Percentiles rank a stretch among this genome's conserved stretches.
phyloP scores from a whole-genome alignment of 768 basidiomycete species.

The Leccinum subgranulosum region DNA sequence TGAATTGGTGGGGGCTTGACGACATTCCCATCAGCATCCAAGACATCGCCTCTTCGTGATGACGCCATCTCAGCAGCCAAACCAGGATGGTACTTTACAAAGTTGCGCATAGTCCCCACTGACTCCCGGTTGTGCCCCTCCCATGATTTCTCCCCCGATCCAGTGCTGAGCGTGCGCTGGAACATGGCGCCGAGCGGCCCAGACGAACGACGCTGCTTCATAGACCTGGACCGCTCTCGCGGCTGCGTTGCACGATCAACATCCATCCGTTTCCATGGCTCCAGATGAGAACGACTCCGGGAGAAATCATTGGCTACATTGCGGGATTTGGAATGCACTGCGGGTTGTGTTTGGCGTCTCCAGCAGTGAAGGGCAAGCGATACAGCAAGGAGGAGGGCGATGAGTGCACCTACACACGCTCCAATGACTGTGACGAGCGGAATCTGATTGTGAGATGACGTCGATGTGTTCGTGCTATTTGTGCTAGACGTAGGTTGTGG shows the following conservation, averaged over 20 bases:
- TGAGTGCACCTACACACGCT: conserved; percentile 58
- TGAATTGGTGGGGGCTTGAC: conserved; percentile 34
- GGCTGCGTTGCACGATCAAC: conserved; percentile 45
- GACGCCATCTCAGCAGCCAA: conserved; percentile 52
- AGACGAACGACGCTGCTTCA: conserved; percentile 38
- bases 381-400: conserved; percentile 47
- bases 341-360: conserved; percentile 32
- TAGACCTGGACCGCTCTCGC: conserved; percentile 37
- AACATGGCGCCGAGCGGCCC: conserved; percentile 60
- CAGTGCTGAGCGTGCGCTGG: conserved; percentile 52
- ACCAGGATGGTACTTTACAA: conserved; percentile 56
- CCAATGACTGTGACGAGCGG: conserved; percentile 54
- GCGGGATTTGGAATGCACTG: conserved; percentile 31
- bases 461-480: background rate
- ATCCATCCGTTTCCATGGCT: conserved; percentile 58
- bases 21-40: conserved; percentile 20
- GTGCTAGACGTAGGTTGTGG: conserved; percentile 7
- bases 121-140: conserved; percentile 37
- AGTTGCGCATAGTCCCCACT: conserved; percentile 37
- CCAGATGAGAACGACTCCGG: conserved; percentile 40
- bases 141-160: conserved; percentile 45
- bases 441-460: conserved; percentile 20
- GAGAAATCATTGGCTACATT: conserved; percentile 41
- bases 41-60: conserved; percentile 17
- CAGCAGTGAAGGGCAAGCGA: conserved; percentile 55